These are phyloP conservation scores for Cyclocybe cylindracea DNA, from an alignment of 768 basidiomycete species.

Conservation along the genomic window DNA sequence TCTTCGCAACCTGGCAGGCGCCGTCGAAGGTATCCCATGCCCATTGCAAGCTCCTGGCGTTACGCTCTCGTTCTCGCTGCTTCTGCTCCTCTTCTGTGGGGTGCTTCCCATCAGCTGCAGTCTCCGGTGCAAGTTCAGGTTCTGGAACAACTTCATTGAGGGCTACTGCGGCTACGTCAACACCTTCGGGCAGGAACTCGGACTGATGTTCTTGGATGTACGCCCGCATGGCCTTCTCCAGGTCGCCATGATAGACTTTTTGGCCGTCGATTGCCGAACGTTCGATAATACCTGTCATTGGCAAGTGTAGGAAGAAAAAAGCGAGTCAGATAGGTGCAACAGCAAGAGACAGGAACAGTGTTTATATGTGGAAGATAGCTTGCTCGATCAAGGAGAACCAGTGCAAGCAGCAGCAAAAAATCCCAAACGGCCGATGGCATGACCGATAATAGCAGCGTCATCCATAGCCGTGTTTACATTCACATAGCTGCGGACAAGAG, in stretches of 20 bases:
- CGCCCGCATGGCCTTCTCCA: conserved; percentile 80
- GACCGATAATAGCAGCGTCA: too few relatives aligned
- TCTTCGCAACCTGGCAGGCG: conserved; percentile 67
- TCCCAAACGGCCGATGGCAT: too few relatives aligned
- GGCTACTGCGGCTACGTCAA: conserved; percentile 53
- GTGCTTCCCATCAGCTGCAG: conserved; percentile 13
- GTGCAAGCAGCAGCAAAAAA: too few relatives aligned
- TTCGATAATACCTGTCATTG: conserved; percentile 84
- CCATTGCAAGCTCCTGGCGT: conserved; percentile 80
- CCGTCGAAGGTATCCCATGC: conserved; percentile 86
- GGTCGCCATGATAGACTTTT: conserved; percentile 78
- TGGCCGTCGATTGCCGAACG: conserved; percentile 90
- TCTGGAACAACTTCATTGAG: conserved; percentile 8
- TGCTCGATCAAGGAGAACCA: too few relatives aligned
- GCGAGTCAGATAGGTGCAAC: neutral
- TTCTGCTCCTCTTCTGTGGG: conserved; percentile 43
- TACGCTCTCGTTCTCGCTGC: conserved; percentile 67
- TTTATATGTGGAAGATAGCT: too few relatives aligned
- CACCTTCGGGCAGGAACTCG: conserved; percentile 87
- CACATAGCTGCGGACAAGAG: too few relatives aligned
- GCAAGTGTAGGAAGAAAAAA: neutral
- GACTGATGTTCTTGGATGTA: conserved; percentile 89
- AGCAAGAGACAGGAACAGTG: neutral
- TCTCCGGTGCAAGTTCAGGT: conserved; percentile 10
- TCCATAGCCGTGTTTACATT: too few relatives aligned